Evolutionary conservation across 495 filamentous ascomycete genomes (phyloP).

Genomic region (Clavariopsis aquatica): DNA sequence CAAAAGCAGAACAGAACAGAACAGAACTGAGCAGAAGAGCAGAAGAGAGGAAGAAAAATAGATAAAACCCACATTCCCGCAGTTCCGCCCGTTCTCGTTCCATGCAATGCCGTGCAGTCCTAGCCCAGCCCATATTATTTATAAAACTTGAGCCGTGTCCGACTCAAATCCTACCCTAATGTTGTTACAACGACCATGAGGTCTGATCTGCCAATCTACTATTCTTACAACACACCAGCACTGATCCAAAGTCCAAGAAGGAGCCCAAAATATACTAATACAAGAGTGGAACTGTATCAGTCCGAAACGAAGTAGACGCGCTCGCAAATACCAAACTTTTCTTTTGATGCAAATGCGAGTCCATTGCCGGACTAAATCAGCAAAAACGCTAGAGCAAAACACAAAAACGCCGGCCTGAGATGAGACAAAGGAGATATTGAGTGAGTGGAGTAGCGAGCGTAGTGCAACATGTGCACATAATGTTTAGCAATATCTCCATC

Average conservation of each 20-base stretch:
- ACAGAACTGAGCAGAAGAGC: too few species aligned
- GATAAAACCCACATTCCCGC: too few species aligned
- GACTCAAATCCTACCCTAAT: too few species aligned
- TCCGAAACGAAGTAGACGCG: not conserved
- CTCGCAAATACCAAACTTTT: not conserved
- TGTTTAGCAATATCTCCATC: not conserved
- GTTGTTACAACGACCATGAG: not conserved
- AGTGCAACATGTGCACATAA: slow-evolving; percentile 3
- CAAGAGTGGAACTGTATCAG: not conserved
- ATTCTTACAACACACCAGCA: not conserved
- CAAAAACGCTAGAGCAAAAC: not conserved
- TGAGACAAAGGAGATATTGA: not conserved
- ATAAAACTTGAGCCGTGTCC: too few species aligned
- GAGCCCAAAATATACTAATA: not conserved
- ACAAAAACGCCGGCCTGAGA: not conserved
- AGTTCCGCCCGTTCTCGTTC: too few species aligned
- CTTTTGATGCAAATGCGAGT: not conserved
- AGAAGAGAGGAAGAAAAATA: too few species aligned
- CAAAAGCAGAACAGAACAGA: too few species aligned
- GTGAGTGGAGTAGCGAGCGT: slow-evolving; percentile 1
- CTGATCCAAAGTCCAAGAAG: not conserved
- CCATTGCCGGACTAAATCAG: too few species aligned
- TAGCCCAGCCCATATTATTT: too few species aligned
- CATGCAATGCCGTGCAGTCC: too few species aligned
- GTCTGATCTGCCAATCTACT: not conserved